Percentiles rank a stretch among this genome's conserved stretches.
phyloP scores from a whole-genome alignment of 257 asterid genomes.

The Coffea eugenioides region DNA sequence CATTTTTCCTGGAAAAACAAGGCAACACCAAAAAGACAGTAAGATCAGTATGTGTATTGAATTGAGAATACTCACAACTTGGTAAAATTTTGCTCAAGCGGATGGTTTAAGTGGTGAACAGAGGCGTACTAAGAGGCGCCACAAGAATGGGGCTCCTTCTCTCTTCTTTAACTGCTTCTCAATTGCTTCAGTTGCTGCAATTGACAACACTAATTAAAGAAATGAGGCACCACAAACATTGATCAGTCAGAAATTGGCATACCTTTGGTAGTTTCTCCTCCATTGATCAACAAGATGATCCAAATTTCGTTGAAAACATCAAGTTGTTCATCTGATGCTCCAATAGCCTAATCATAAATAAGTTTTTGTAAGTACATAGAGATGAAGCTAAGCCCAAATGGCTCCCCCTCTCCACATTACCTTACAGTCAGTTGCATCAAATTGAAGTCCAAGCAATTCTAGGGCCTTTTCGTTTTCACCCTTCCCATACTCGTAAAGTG shows the following conservation, averaged over 20 bases:
- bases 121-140: conserved; percentile 72
- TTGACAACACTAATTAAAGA: conserved; percentile 12
- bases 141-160: conserved; percentile 67
- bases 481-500: conserved; percentile 58
- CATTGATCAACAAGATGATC: conserved; percentile 50
- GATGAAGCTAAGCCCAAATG: conserved; percentile 2
- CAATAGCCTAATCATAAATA: conserved; percentile 57
- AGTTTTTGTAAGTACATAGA: neutral
- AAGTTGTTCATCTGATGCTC: conserved; percentile 95
- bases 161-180: conserved; percentile 70
- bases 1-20: conserved; percentile 59
- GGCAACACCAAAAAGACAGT: neutral
- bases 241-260: neutral
- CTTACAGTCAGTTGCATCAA: conserved; percentile 62
- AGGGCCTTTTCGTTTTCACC: conserved; percentile 60
- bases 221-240: neutral
- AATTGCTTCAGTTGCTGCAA: conserved; percentile 64
- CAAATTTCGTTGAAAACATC: conserved; percentile 81
- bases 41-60: neutral
- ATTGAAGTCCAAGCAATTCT: conserved; percentile 57
- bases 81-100: neutral
- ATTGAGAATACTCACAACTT: too few relatives aligned
- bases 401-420: conserved; percentile 30
- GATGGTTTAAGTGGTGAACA: neutral
- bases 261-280: conserved; percentile 61